A percentile compares a stretch with the other conserved stretches of the same genome.
Conservation (phyloP, 2,329 filamentous ascomycete species). For the Fusarium tuaranense region DNA sequence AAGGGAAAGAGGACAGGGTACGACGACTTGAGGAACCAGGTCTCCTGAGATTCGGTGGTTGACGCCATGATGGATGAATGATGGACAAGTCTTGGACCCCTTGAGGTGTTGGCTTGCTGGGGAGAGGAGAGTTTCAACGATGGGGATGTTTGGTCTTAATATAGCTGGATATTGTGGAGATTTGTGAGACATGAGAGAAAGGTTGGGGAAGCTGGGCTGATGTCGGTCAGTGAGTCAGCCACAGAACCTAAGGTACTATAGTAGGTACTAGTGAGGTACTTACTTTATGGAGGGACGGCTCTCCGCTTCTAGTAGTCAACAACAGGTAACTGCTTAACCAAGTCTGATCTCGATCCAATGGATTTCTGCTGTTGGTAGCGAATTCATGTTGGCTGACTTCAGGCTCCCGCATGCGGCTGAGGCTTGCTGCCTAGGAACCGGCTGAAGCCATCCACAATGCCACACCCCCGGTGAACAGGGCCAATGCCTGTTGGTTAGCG, state of each 20-base stretch:
- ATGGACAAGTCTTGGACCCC: background rate
- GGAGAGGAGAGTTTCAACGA: background rate
- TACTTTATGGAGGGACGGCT: background rate
- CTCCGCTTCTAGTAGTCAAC: background rate
- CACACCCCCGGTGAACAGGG: slow-evolving; percentile 3
- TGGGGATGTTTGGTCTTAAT: slow-evolving; percentile 8
- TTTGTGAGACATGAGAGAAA: background rate
- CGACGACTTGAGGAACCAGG: slow-evolving; percentile 55
- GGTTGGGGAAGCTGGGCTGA: background rate
- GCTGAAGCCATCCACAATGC: slow-evolving; percentile 18
- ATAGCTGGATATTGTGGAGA: slow-evolving; percentile 1
- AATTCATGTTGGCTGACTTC: background rate
- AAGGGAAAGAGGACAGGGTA: slow-evolving; percentile 54
- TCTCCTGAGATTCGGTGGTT: slow-evolving; percentile 32
- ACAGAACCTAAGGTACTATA: background rate
- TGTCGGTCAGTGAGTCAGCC: slow-evolving; percentile 35
- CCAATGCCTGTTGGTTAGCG: slow-evolving; percentile 1
- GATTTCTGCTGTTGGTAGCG: background rate
- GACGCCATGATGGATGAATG: slow-evolving; percentile 35
- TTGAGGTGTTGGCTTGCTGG: background rate
- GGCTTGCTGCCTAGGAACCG: slow-evolving; percentile 21
- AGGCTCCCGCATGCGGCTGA: slow-evolving; percentile 27
- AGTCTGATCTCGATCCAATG: background rate
- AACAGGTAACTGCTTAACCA: background rate
- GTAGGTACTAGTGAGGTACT: background rate